These are phyloP conservation scores for Astrocystis sublimbata DNA, from an alignment of 495 filamentous ascomycete species.

Conservation along the genomic window DNA sequence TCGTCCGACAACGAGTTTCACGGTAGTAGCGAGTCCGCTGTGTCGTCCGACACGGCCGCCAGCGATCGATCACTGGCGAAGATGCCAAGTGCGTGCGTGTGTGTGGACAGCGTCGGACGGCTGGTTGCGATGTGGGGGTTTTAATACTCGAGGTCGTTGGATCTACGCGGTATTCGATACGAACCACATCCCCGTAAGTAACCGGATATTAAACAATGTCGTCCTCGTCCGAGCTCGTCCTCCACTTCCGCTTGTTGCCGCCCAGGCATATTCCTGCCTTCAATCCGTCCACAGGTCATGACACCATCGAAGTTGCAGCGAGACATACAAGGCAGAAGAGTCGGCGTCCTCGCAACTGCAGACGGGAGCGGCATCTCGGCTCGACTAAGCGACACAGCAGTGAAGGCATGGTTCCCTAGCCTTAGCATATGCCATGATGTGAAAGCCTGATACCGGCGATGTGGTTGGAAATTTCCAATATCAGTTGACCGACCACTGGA, in stretches of 20 bases:
- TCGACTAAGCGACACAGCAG: neutral
- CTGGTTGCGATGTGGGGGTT: neutral
- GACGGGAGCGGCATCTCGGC: neutral
- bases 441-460: neutral
- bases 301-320: neutral
- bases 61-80: neutral
- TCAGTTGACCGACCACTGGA: neutral
- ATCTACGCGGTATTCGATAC: neutral
- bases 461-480: neutral
- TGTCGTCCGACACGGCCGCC: neutral
- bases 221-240: no score
- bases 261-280: neutral
- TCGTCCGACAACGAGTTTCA: conserved; percentile 14
- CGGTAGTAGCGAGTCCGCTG: conserved; percentile 8
- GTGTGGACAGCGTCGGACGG: no score
- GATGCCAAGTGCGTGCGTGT: neutral
- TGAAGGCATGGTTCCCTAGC: neutral
- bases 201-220: neutral
- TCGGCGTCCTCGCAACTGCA: neutral
- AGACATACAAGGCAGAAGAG: neutral
- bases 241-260: no score
- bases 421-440: neutral
- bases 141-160: neutral
- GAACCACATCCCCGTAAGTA: no score
- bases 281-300: neutral